Base-by-base conservation (phyloP, 2,329 filamentous ascomycete genomes). In the Aureobasidium vineae region DNA sequence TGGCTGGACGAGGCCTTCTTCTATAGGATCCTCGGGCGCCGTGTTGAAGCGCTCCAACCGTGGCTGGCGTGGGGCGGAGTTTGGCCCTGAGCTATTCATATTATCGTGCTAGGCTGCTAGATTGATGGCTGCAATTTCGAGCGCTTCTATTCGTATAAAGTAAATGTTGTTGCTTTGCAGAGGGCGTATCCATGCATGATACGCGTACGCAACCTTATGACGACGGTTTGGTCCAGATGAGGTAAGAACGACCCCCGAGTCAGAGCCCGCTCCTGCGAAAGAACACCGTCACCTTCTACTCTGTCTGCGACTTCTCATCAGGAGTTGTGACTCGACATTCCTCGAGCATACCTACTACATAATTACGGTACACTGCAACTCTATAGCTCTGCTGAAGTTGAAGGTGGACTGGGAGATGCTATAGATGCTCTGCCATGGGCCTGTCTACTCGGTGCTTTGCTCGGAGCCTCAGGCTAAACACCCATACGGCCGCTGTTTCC, bases 31-130 rank as follows among this genome's bases (percentile, higher is more conserved):
- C 64, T 69, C 68, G 26, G 63, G 64, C 36, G 68, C 68, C 16
- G 68, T 69, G 53, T 68, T 65, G 59, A 69, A 69, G 38, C 68
- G 53, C 47, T 69, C 52, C 21, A 69, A 31, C 23, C 63, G 61
- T 23, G 61, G 61, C 59, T 38, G 45, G 13, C 15, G 13, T 26
- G 57, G 31, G 23, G 57, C 57, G 13, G 57, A 43, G 43, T 61
- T 40, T 31, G 31, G 33, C 23, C 45, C 45, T 50, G 59, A 52
- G 21, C 45, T 52, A 40, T 63, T 47, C 59, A 63, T 63, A 31
- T 10, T 49, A 7, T 26, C 3, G 41, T 61, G 57, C 10, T 49
- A 61, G 57, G 57, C 21, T 59, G 54, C 40, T 59, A 38, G 40
- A 21, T 59, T 31, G 33, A 59, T 45, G 16, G 15, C 2, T 13